phyloP scores from a whole-genome alignment of 2,329 filamentous ascomycete genomes.

The Diaporthe caulivora region DNA sequence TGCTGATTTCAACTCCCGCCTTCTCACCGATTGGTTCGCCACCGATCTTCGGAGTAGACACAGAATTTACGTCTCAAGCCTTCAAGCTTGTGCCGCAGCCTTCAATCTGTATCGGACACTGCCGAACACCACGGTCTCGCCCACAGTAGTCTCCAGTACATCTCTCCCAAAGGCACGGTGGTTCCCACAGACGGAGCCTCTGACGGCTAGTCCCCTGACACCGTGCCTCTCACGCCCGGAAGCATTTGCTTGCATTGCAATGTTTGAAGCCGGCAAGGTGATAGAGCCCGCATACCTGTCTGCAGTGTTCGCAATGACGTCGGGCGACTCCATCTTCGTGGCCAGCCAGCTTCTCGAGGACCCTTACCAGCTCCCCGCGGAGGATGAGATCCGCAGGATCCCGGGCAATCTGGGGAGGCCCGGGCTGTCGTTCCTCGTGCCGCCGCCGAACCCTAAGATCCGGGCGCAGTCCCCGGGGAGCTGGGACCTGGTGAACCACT shows the following conservation, averaged over 20 bases:
- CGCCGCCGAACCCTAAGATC: background rate
- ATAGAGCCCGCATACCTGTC: background rate
- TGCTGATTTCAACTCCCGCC: constrained; percentile 5
- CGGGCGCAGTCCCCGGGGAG: background rate
- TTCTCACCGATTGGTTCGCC: background rate
- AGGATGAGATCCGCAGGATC: background rate
- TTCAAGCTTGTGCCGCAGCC: background rate
- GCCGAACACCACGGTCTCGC: background rate
- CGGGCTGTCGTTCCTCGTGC: background rate
- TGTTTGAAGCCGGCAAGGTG: background rate
- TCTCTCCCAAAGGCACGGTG: background rate
- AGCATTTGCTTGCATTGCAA: background rate
- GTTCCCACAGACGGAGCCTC: background rate
- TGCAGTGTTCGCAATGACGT: background rate
- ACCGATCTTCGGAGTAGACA: background rate
- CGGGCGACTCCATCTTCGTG: constrained; percentile 19
- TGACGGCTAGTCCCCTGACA: background rate
- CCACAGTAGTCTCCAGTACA: background rate
- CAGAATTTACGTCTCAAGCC: background rate
- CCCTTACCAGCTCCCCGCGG: background rate
- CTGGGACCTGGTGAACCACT: background rate
- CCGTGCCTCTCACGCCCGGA: background rate
- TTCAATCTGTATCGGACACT: background rate
- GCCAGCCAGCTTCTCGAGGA: constrained; percentile 1
- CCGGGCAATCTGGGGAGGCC: constrained; percentile 4